Conservation (phyloP, 2,329 filamentous ascomycete genomes). For the Diplodia seriata region DNA sequence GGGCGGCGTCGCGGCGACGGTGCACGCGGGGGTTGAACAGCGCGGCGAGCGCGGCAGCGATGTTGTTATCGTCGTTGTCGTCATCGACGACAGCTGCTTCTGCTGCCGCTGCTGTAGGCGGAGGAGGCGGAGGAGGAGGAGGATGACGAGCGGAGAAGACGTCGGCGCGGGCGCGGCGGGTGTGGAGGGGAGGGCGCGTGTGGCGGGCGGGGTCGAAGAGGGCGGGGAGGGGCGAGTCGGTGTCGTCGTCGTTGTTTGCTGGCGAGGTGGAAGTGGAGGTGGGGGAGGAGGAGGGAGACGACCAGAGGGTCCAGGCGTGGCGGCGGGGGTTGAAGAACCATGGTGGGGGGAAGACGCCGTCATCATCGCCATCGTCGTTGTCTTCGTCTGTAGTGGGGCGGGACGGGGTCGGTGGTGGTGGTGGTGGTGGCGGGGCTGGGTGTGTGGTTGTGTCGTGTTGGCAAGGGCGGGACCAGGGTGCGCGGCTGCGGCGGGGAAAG, state of each 20-base stretch:
- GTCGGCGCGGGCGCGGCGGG: constrained; percentile 34
- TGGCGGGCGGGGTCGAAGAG: constrained; percentile 14
- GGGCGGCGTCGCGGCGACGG: background rate
- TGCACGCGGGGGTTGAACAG: constrained; percentile 14
- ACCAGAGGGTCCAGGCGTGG: constrained; percentile 14
- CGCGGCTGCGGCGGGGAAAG: background rate
- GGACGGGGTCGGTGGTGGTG: too few species aligned
- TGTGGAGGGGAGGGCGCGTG: constrained; percentile 11
- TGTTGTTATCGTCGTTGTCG: background rate
- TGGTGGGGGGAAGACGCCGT: background rate
- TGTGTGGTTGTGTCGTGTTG: constrained; percentile 2
- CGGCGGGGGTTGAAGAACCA: constrained; percentile 11
- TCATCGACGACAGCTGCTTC: background rate
- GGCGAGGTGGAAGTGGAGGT: background rate
- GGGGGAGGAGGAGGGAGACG: background rate
- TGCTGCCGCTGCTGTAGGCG: too few species aligned
- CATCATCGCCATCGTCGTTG: background rate
- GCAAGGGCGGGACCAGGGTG: background rate
- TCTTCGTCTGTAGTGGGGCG: background rate
- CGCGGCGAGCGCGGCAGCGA: background rate
- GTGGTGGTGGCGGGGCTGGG: background rate
- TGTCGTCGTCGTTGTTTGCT: background rate
- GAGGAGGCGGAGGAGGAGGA: too few species aligned
- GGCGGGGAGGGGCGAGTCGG: constrained; percentile 35
- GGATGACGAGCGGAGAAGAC: constrained; percentile 29